These are phyloP conservation scores for Trypanosoma vivax DNA, from an alignment of 208 protist species.

Conservation along the genomic window DNA sequence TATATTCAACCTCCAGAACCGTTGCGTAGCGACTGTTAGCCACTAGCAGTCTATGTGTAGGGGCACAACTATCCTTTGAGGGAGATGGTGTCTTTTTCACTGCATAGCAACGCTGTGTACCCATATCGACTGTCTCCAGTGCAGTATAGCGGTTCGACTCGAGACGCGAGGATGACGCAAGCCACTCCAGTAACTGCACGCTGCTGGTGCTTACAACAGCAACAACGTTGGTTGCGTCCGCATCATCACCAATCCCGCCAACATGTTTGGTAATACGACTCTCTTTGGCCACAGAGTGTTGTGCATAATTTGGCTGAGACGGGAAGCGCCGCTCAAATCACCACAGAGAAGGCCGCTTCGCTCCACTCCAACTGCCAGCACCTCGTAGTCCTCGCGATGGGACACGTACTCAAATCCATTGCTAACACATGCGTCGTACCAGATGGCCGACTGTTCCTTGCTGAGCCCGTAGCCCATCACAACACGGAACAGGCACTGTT, in stretches of 20 bases:
- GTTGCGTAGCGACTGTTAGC: too few species aligned
- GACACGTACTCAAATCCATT: slow-evolving; percentile 32
- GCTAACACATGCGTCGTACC: slow-evolving; percentile 24
- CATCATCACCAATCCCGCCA: neutral
- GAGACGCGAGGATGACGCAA: neutral
- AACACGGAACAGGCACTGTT: slow-evolving; percentile 23
- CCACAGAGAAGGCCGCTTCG: slow-evolving; percentile 30
- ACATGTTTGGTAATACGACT: slow-evolving; percentile 9
- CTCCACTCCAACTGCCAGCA: slow-evolving; percentile 7
- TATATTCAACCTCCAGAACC: too few species aligned
- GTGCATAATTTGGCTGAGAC: slow-evolving; percentile 46
- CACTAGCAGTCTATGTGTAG: too few species aligned
- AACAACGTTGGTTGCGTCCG: neutral
- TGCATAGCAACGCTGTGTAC: too few species aligned
- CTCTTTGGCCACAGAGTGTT: slow-evolving; percentile 47
- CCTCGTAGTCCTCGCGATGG: slow-evolving; percentile 15
- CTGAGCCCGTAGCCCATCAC: slow-evolving; percentile 20
- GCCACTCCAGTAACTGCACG: slow-evolving; percentile 2
- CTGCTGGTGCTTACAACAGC: slow-evolving; percentile 3
- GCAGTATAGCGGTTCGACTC: too few species aligned
- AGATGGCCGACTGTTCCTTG: slow-evolving; percentile 1
- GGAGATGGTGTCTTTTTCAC: too few species aligned
- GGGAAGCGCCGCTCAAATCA: slow-evolving; percentile 28
- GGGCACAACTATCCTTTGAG: too few species aligned
- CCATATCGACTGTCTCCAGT: too few species aligned